These are phyloP conservation scores for Ophiosphaerella herpotricha DNA, from an alignment of 2,329 filamentous ascomycete species.

Conservation along the genomic window DNA sequence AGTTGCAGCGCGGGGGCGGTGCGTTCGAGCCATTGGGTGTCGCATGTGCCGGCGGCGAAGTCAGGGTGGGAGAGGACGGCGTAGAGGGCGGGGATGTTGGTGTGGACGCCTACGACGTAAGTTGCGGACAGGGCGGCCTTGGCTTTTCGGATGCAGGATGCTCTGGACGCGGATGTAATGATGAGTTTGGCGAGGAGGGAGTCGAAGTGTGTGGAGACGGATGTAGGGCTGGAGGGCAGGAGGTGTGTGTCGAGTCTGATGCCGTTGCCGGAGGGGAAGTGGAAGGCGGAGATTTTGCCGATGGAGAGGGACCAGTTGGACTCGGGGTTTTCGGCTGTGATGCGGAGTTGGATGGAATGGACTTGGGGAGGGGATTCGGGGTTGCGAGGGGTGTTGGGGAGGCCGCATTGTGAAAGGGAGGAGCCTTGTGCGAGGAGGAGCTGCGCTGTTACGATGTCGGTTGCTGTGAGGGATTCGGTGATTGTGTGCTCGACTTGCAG, in stretches of 20 bases:
- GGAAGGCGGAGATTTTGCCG: constrained; percentile 61
- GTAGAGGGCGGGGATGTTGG: constrained; percentile 60
- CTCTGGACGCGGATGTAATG: constrained; percentile 59
- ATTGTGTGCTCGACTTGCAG: constrained; percentile 67
- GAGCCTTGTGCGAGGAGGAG: constrained; percentile 59
- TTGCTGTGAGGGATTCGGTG: constrained; percentile 59
- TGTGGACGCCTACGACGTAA: constrained; percentile 61
- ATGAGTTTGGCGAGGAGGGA: constrained; percentile 65
- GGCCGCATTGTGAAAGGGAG: constrained; percentile 43
- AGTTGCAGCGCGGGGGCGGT: constrained; percentile 46
- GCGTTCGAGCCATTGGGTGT: constrained; percentile 63
- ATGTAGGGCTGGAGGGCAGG: constrained; percentile 45
- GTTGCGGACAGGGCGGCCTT: constrained; percentile 61
- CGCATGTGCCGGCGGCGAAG: constrained; percentile 55
- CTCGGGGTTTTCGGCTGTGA: constrained; percentile 62
- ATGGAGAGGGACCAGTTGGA: constrained; percentile 62
- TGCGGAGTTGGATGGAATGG: constrained; percentile 60
- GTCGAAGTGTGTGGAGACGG: constrained; percentile 62
- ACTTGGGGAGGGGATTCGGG: constrained; percentile 45
- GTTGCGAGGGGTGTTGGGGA: constrained; percentile 29
- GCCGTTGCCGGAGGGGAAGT: constrained; percentile 62
- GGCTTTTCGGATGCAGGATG: constrained; percentile 58
- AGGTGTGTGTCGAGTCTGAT: constrained; percentile 63
- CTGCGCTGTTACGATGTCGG: constrained; percentile 62
- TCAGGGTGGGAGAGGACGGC: constrained; percentile 58